Evolutionary conservation across 179 eudicot genomes (phyloP).

Genomic region (Amaranthus tricolor): DNA sequence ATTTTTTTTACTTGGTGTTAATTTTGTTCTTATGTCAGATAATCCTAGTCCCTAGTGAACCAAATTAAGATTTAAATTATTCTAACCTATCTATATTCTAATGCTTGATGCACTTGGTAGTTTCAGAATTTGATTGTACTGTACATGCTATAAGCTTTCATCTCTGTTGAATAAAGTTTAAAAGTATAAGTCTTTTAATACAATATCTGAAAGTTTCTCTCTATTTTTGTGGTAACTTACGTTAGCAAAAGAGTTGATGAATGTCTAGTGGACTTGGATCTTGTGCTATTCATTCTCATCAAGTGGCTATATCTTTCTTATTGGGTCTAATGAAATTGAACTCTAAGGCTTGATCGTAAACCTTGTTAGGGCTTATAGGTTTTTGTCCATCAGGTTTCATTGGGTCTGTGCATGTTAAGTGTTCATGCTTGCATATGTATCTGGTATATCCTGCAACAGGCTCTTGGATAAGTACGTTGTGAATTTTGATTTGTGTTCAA

Average conservation of each 20-base stretch:
- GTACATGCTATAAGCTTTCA: constrained; percentile 1
- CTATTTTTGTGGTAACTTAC: constrained; percentile 4
- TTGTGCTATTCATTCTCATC: not conserved
- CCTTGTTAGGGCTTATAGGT: not conserved
- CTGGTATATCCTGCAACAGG: constrained; percentile 1
- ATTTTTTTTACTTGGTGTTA: not conserved
- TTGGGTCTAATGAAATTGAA: not conserved
- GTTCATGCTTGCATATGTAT: not conserved
- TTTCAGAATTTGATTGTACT: not conserved
- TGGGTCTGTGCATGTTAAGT: constrained; percentile 1
- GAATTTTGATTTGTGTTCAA: not conserved
- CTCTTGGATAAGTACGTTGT: constrained; percentile 1
- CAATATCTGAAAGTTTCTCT: not conserved
- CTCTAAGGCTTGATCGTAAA: not conserved
- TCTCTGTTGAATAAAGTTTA: not conserved
- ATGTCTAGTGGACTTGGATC: not conserved
- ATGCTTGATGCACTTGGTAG: not conserved
- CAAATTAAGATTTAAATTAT: constrained; percentile 1
- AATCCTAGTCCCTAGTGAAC: constrained; percentile 3
- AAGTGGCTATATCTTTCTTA: not conserved
- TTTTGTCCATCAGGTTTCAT: too few relatives aligned
- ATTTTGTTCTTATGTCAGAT: constrained; percentile 1
- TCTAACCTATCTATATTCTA: not conserved
- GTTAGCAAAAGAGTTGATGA: constrained; percentile 6
- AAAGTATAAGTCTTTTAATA: not conserved